phyloP scores from a whole-genome alignment of 345 rosid species.

The Eucalyptus caleyi region DNA sequence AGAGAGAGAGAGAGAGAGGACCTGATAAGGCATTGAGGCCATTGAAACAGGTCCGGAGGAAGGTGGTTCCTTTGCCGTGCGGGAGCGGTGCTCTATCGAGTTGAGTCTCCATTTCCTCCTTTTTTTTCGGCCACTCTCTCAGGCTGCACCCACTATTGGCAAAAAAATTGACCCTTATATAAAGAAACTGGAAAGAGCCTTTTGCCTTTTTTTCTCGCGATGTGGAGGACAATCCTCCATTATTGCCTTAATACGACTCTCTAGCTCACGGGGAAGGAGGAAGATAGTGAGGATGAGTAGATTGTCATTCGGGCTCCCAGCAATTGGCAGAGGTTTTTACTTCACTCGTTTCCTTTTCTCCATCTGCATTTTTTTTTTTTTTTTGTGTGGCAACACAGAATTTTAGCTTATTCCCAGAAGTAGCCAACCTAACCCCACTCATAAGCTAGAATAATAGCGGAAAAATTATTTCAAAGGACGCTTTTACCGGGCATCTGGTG shows the following conservation, averaged over 20 bases:
- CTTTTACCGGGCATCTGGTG: no score
- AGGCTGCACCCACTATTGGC: not conserved
- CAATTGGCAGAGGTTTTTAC: not conserved
- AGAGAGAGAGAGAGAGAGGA: not conserved
- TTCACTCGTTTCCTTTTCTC: not conserved
- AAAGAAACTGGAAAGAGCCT: not conserved
- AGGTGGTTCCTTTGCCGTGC: conserved; percentile 30
- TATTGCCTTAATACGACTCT: not conserved
- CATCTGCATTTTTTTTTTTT: not conserved
- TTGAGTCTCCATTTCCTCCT: not conserved
- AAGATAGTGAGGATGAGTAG: conserved; percentile 29
- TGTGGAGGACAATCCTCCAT: not conserved
- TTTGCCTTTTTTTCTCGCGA: not conserved
- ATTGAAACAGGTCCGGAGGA: conserved; percentile 58
- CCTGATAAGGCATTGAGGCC: conserved; percentile 61
- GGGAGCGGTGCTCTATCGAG: conserved; percentile 20
- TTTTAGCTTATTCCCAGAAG: not conserved
- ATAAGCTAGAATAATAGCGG: not conserved
- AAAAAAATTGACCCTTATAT: not conserved
- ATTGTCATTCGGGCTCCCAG: not conserved
- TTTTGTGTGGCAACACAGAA: not conserved
- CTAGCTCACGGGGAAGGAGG: not conserved
- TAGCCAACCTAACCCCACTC: not conserved
- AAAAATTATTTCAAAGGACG: no score
- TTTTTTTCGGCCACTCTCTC: not conserved